Percentiles rank a stretch among this genome's conserved stretches.
Conservation (phyloP, 192 early-diverging fungal genomes). For the Coemansia sp. region DNA sequence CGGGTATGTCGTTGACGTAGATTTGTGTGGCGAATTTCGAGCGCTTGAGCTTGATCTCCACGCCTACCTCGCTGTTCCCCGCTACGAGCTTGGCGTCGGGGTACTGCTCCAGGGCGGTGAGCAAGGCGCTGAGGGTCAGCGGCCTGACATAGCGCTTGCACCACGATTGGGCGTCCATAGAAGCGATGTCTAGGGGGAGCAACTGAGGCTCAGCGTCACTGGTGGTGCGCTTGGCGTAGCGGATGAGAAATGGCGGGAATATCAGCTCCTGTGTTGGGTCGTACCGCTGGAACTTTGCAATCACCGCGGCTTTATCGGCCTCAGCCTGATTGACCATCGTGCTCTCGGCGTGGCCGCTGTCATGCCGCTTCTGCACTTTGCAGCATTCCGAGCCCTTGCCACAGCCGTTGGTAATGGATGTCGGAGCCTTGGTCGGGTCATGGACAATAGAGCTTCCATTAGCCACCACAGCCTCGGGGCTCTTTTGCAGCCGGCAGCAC, state of each 20-base stretch:
- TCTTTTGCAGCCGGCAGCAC: conserved; percentile 52
- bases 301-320: conserved; percentile 27
- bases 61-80: conserved; percentile 83
- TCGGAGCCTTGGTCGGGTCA: background rate
- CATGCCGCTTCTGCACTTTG: background rate
- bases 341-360: background rate
- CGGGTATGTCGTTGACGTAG: conserved; percentile 65
- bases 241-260: conserved; percentile 66
- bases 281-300: conserved; percentile 58
- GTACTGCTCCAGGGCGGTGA: conserved; percentile 54
- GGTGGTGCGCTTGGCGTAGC: conserved; percentile 47
- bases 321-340: conserved; percentile 19
- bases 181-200: conserved; percentile 18
- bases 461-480: background rate
- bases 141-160: conserved; percentile 55
- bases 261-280: conserved; percentile 65
- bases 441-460: background rate
- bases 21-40: conserved; percentile 62
- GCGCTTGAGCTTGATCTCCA: conserved; percentile 78
- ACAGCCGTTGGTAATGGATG: background rate
- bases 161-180: conserved; percentile 5
- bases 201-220: conserved; percentile 12
- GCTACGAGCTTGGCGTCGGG: conserved; percentile 75
- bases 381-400: background rate
- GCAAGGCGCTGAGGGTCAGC: conserved; percentile 54